phyloP scores from a whole-genome alignment of 257 asterid species.

The Parsonsia alboflavescens region DNA sequence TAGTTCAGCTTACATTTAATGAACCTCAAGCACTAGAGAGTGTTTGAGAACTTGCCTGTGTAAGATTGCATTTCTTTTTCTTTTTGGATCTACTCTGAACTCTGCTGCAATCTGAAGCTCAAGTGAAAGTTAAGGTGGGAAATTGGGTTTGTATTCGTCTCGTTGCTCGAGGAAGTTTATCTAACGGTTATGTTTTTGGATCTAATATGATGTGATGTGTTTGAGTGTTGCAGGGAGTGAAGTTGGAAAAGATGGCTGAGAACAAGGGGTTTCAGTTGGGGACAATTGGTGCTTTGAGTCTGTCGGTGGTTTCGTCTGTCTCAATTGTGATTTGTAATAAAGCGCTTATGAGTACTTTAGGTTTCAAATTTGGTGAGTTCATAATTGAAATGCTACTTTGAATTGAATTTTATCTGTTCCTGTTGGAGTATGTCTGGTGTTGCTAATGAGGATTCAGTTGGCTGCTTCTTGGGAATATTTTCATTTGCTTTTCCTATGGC shows the following conservation, averaged over 20 bases:
- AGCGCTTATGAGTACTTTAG: constrained; percentile 74
- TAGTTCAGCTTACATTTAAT: neutral
- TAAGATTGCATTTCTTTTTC: neutral
- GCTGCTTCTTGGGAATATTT: neutral
- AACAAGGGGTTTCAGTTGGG: constrained; percentile 61
- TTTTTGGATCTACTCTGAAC: constrained; percentile 7
- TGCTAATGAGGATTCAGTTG: constrained; percentile 6
- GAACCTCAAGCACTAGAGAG: neutral
- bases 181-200: constrained; percentile 6
- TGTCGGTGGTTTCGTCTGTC: constrained; percentile 80
- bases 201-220: constrained; percentile 6
- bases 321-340: constrained; percentile 81
- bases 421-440: neutral
- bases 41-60: neutral
- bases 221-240: constrained; percentile 15
- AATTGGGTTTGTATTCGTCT: neutral
- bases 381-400: neutral
- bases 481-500: neutral
- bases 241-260: constrained; percentile 49
- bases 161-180: neutral
- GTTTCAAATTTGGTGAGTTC: constrained; percentile 74
- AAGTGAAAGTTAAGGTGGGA: constrained; percentile 8
- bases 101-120: constrained; percentile 1
- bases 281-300: constrained; percentile 67
- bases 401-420: neutral